These are phyloP conservation scores for Alternaria atra DNA, from an alignment of 2,329 filamentous ascomycete species.

Conservation along the genomic window DNA sequence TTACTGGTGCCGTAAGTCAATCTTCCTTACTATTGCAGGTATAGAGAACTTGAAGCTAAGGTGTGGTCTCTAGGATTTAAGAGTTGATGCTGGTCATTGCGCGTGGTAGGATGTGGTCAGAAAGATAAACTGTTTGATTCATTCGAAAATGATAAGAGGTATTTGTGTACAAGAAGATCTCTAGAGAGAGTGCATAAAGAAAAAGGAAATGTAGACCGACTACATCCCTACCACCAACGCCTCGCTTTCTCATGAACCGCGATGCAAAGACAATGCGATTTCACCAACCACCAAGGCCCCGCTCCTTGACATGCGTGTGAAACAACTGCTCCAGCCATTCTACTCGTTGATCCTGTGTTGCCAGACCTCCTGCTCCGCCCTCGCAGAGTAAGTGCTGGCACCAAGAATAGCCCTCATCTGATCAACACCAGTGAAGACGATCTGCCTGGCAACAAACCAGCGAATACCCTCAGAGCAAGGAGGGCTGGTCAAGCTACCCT, in stretches of 20 bases:
- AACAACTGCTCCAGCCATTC: background rate
- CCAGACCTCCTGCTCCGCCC: conserved; percentile 58
- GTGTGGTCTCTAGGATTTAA: conserved; percentile 40
- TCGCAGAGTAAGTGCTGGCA: conserved; percentile 56
- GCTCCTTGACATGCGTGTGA: background rate
- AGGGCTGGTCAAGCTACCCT: conserved; percentile 59
- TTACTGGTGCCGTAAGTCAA: conserved; percentile 59
- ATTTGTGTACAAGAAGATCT: background rate
- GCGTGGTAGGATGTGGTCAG: conserved; percentile 26
- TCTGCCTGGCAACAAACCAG: conserved; percentile 57
- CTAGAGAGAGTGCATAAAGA: background rate
- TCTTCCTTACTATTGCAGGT: background rate
- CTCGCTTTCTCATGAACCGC: background rate
- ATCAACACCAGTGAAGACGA: conserved; percentile 54
- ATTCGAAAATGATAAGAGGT: background rate
- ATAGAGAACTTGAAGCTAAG: background rate
- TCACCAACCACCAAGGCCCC: background rate
- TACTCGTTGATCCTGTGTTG: conserved; percentile 56
- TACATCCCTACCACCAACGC: background rate
- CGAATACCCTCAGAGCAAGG: conserved; percentile 59
- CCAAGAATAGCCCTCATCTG: conserved; percentile 60
- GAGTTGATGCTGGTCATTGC: conserved; percentile 57
- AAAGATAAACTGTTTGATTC: background rate
- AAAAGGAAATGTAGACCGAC: background rate
- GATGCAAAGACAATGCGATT: background rate